Conservation (phyloP, 164 flowering plant genomes). For the Liquidambar formosana region DNA sequence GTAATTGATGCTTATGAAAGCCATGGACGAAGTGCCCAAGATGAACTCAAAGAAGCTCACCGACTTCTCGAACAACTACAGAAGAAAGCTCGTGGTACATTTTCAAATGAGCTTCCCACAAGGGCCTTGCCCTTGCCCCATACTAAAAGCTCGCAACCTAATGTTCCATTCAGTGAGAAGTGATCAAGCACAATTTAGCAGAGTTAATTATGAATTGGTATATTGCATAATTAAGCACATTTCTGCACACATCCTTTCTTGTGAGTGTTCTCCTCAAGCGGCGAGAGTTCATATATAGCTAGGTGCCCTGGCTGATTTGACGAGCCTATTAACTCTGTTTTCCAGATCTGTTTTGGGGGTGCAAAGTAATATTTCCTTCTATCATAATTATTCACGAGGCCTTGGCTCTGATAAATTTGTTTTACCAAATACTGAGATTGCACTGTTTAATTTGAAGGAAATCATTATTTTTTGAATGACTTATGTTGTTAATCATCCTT, state of each 20-base stretch:
- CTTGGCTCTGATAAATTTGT: not conserved
- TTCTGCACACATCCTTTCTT: not conserved
- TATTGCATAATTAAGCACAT: not conserved
- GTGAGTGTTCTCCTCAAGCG: not conserved
- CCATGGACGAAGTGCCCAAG: conserved; percentile 41
- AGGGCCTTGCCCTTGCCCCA: conserved; percentile 53
- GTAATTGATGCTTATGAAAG: conserved; percentile 44
- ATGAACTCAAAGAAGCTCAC: conserved; percentile 36
- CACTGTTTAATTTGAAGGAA: not conserved
- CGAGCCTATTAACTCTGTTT: not conserved
- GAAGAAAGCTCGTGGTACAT: conserved; percentile 27
- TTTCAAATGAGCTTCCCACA: conserved; percentile 17
- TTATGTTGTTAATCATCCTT: not conserved
- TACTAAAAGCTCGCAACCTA: conserved; percentile 18
- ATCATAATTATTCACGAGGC: not conserved
- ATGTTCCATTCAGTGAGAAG: conserved; percentile 8
- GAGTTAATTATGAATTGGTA: not conserved
- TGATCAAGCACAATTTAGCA: not conserved
- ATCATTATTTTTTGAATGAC: not conserved
- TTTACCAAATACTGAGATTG: not conserved
- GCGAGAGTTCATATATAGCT: not conserved
- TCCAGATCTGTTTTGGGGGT: too few relatives aligned
- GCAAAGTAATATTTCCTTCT: not conserved
- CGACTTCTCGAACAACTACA: conserved; percentile 33
- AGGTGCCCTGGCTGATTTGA: not conserved